Conservation (phyloP, 2,329 filamentous ascomycete species). For the Plectosphaerella plurivora region DNA sequence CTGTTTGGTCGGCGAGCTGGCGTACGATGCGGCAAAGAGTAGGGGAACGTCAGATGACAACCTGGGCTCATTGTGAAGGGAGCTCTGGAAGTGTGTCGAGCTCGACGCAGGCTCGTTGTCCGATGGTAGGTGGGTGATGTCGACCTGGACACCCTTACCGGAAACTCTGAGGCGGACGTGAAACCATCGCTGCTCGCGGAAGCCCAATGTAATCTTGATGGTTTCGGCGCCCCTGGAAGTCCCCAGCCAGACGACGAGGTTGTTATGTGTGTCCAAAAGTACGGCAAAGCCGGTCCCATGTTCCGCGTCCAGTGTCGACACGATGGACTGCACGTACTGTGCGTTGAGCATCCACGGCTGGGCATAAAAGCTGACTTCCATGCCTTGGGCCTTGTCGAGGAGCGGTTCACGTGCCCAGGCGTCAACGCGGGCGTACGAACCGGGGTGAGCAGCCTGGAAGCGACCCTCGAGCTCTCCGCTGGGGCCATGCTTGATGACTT, state of each 20-base stretch:
- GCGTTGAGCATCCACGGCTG: constrained; percentile 5
- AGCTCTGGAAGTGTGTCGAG: neutral
- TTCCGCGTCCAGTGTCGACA: constrained; percentile 2
- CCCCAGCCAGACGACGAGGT: neutral
- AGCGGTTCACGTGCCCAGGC: neutral
- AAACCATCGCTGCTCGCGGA: constrained; percentile 10
- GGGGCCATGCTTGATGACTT: neutral
- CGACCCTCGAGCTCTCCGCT: neutral
- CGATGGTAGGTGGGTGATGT: constrained; percentile 6
- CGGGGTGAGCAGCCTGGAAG: neutral
- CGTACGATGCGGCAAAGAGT: constrained; percentile 4
- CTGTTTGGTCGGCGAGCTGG: neutral
- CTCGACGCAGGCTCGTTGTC: constrained; percentile 2
- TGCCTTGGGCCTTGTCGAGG: neutral
- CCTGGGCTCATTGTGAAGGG: neutral
- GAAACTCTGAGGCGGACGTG: constrained; percentile 3
- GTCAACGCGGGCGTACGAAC: neutral
- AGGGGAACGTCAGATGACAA: neutral
- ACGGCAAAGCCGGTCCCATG: neutral
- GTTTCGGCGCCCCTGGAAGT: neutral
- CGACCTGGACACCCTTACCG: constrained; percentile 2
- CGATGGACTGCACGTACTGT: constrained; percentile 2
- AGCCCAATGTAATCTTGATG: constrained; percentile 11
- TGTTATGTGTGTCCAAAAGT: neutral
- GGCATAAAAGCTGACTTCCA: constrained; percentile 1